phyloP scores from a whole-genome alignment of 345 rosid species.

The Atalantia buxifolia region DNA sequence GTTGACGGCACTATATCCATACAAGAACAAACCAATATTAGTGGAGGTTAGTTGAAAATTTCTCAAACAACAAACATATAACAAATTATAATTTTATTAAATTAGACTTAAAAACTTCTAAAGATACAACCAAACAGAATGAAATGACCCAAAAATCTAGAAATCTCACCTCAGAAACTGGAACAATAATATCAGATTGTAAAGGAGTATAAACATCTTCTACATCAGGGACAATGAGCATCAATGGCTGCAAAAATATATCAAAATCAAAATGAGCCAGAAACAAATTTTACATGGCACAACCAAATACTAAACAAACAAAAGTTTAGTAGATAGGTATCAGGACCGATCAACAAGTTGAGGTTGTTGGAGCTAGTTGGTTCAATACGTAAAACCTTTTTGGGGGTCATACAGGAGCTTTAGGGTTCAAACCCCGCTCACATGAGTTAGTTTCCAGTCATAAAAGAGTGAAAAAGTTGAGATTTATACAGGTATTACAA shows the following conservation, averaged over 20 bases:
- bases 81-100: slow-evolving; percentile 5
- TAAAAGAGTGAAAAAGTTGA: too few species aligned
- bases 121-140: slow-evolving; percentile 3
- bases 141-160: not conserved
- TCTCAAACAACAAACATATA: not conserved
- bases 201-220: slow-evolving; percentile 98
- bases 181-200: slow-evolving; percentile 87
- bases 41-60: not conserved
- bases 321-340: not conserved
- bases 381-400: too few species aligned
- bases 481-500: not conserved
- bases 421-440: too few species aligned
- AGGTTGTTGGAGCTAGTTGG: not conserved
- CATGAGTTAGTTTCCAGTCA: not conserved
- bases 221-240: slow-evolving; percentile 97
- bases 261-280: slow-evolving; percentile 13
- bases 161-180: slow-evolving; percentile 76
- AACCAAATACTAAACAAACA: not conserved
- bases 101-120: not conserved
- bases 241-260: slow-evolving; percentile 71
- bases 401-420: too few species aligned
- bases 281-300: not conserved
- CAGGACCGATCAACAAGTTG: not conserved
- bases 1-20: slow-evolving; percentile 80
- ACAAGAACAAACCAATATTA: slow-evolving; percentile 14